Evolutionary conservation across 371 early-diverging fungal species (phyloP).

Genomic region (Rhizopus sp.): DNA sequence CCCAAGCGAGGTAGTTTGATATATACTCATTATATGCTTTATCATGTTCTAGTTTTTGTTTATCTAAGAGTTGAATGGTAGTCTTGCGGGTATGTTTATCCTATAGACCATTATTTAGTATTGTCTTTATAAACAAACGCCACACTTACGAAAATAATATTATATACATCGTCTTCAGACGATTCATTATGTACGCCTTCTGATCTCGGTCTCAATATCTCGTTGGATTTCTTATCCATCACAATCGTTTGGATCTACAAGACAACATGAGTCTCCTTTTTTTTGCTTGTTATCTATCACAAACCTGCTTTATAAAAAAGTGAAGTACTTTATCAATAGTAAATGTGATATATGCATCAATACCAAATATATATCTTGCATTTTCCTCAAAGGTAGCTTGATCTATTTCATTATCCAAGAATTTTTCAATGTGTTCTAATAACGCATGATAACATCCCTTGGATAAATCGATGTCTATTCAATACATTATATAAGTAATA

Average conservation of each 20-base stretch:
- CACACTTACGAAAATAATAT: slow-evolving; percentile 79
- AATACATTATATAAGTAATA: not conserved
- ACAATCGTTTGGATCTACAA: slow-evolving; percentile 35
- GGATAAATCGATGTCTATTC: slow-evolving; percentile 50
- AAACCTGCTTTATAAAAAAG: slow-evolving; percentile 73
- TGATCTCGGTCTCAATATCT: slow-evolving; percentile 13
- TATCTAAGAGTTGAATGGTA: slow-evolving; percentile 81
- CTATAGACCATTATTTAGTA: slow-evolving; percentile 22
- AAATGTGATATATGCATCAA: slow-evolving; percentile 78
- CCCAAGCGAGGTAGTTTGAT: slow-evolving; percentile 77
- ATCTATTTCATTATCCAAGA: slow-evolving; percentile 81
- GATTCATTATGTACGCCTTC: slow-evolving; percentile 67
- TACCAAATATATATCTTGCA: slow-evolving; percentile 78
- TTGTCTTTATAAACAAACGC: not conserved
- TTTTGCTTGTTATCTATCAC: not conserved
- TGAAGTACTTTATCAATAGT: slow-evolving; percentile 83
- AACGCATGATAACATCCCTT: slow-evolving; percentile 68
- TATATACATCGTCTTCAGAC: slow-evolving; percentile 78
- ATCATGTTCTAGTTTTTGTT: slow-evolving; percentile 56
- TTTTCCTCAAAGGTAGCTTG: slow-evolving; percentile 84
- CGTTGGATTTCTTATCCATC: slow-evolving; percentile 12
- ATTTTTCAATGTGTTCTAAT: slow-evolving; percentile 66
- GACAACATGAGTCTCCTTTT: slow-evolving; percentile 1
- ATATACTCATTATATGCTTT: slow-evolving; percentile 84
- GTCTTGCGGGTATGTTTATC: slow-evolving; percentile 61